A percentile compares a stretch with the other conserved stretches of the same genome.
phyloP scores from a whole-genome alignment of 2,329 filamentous ascomycete species.

The Aspergillus melleus region DNA sequence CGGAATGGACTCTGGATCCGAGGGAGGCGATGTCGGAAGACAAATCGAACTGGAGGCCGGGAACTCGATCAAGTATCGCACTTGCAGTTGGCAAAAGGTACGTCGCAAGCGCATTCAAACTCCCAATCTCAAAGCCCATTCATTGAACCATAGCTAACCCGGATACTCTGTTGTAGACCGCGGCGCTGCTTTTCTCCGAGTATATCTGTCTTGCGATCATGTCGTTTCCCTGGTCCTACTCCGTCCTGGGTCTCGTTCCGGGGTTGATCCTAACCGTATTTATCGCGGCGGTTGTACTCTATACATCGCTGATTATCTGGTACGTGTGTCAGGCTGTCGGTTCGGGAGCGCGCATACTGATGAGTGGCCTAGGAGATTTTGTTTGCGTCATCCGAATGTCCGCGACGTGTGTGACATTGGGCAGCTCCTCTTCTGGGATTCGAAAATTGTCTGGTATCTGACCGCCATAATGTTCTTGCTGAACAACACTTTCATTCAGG shows the following conservation, averaged over 20 bases:
- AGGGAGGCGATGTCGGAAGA: conserved; percentile 54
- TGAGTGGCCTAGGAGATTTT: conserved; percentile 71
- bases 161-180: conserved; percentile 58
- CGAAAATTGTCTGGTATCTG: conserved; percentile 67
- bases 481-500: conserved; percentile 91
- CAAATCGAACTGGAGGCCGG: conserved; percentile 77
- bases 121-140: not conserved
- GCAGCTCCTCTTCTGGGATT: conserved; percentile 90
- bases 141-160: not conserved
- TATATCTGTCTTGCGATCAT: conserved; percentile 94
- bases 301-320: conserved; percentile 72
- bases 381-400: conserved; percentile 83
- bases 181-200: conserved; percentile 86
- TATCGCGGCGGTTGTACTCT: conserved; percentile 75
- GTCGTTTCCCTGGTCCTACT: conserved; percentile 94
- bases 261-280: conserved; percentile 80
- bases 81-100: conserved; percentile 90
- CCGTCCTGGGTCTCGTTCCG: conserved; percentile 80
- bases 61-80: conserved; percentile 84
- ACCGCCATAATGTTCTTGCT: conserved; percentile 85
- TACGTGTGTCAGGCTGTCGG: conserved; percentile 31
- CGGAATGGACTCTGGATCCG: conserved; percentile 35
- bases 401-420: conserved; percentile 93
- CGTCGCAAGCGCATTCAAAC: conserved; percentile 2
- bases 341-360: conserved; percentile 16